Percentiles rank a stretch among this genome's conserved stretches.
phyloP scores from a whole-genome alignment of 495 filamentous ascomycete genomes.

The Staphylotrichum longicolle region DNA sequence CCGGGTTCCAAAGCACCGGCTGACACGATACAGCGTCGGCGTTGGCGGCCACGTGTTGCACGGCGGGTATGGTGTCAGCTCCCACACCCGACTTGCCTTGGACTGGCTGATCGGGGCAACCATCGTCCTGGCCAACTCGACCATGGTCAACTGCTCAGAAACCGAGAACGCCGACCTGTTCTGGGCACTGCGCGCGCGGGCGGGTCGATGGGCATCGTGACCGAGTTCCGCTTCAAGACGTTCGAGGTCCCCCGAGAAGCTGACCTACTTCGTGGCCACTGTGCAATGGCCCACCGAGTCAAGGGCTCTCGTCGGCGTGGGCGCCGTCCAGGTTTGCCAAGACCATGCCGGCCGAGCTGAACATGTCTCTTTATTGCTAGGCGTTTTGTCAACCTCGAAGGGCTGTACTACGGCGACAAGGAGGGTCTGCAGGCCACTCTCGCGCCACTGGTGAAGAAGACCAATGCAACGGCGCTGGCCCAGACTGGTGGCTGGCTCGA shows the following conservation, averaged over 20 bases:
- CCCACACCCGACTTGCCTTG: constrained; percentile 43
- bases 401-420: constrained; percentile 44
- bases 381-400: constrained; percentile 43
- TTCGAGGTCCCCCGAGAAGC: constrained; percentile 41
- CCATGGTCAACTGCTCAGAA: constrained; percentile 38
- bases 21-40: constrained; percentile 37
- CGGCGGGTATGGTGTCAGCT: constrained; percentile 46
- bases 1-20: neutral
- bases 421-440: constrained; percentile 35
- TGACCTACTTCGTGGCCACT: constrained; percentile 44
- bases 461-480: constrained; percentile 33
- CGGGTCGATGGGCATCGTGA: constrained; percentile 44
- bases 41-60: constrained; percentile 46
- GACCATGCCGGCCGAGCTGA: constrained; percentile 45
- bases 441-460: constrained; percentile 36
- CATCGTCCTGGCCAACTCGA: constrained; percentile 44
- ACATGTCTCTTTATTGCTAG: constrained; percentile 45
- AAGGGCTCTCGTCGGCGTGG: constrained; percentile 29
- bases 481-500: constrained; percentile 42
- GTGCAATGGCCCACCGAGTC: constrained; percentile 33
- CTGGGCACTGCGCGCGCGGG: constrained; percentile 48
- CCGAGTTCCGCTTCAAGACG: constrained; percentile 45
- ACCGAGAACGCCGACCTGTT: constrained; percentile 48
- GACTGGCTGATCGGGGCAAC: constrained; percentile 48
- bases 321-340: constrained; percentile 40